Conservation (phyloP, 768 basidiomycete genomes). For the Boletus rufocinnamomeus region DNA sequence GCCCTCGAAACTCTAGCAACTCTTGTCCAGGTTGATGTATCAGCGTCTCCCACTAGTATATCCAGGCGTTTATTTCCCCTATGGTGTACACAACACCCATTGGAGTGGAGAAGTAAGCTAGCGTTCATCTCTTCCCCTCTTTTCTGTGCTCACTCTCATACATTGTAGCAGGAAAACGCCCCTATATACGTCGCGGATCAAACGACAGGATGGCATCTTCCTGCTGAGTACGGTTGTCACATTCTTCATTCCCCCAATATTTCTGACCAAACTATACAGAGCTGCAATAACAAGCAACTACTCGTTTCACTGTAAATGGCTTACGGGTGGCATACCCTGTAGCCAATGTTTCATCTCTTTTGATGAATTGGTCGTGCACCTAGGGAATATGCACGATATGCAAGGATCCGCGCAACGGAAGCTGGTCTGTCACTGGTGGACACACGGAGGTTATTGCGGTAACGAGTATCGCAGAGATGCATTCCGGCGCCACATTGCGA, state of each 20-base stretch:
- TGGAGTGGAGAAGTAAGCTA: too few relatives aligned
- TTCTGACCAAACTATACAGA: neutral
- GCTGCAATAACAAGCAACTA: neutral
- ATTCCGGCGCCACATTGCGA: slow-evolving; percentile 5
- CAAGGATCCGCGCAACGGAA: neutral
- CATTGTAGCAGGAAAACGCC: neutral
- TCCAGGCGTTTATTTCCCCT: too few relatives aligned
- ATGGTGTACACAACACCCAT: too few relatives aligned
- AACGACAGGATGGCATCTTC: too few relatives aligned
- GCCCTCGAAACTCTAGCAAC: neutral
- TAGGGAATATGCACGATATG: neutral
- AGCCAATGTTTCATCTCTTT: neutral
- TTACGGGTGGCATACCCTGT: neutral
- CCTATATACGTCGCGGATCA: neutral
- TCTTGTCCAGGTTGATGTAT: too few relatives aligned
- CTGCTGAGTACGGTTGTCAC: neutral
- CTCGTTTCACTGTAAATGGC: neutral
- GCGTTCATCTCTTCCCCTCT: too few relatives aligned
- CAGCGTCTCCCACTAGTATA: too few relatives aligned
- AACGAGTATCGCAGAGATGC: neutral
- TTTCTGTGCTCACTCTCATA: too few relatives aligned
- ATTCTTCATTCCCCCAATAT: neutral
- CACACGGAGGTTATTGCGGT: neutral
- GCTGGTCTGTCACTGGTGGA: slow-evolving; percentile 3
- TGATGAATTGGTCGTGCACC: slow-evolving; percentile 3